Percentiles rank a stretch among this genome's conserved stretches.
phyloP scores from a whole-genome alignment of 1,139 yeast species.

The Kazachstania sp. region DNA sequence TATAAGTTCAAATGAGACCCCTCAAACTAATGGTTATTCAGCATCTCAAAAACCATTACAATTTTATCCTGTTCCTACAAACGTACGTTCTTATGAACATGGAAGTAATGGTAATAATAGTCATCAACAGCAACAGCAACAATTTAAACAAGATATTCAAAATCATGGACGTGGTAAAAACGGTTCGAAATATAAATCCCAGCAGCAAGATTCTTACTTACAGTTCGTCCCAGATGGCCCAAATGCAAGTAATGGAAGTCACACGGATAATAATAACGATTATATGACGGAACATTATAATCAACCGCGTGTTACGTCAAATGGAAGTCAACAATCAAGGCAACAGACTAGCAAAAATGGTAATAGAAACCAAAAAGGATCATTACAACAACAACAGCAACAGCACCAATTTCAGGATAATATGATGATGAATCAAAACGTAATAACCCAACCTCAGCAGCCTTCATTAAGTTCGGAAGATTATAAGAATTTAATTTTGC shows the following conservation, averaged over 20 bases:
- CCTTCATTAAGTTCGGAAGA: slow-evolving; percentile 13
- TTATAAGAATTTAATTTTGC: slow-evolving; percentile 27
- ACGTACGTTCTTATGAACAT: slow-evolving; percentile 1
- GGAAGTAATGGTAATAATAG: neutral
- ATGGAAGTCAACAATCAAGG: neutral
- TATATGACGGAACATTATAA: neutral
- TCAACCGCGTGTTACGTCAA: neutral
- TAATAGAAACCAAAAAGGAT: neutral
- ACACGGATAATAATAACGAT: neutral
- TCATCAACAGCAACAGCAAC: neutral
- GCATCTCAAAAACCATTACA: slow-evolving; percentile 31
- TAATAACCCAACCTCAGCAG: neutral
- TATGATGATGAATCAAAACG: neutral
- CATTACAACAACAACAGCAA: neutral
- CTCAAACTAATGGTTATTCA: slow-evolving; percentile 18
- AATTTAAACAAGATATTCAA: neutral
- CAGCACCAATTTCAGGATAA: neutral
- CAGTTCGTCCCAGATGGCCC: slow-evolving; percentile 6
- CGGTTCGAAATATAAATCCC: neutral
- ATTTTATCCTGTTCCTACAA: slow-evolving; percentile 27
- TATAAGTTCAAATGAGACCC: slow-evolving; percentile 14
- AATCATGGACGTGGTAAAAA: neutral
- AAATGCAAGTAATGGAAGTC: neutral
- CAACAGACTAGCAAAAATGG: neutral
- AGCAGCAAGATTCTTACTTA: neutral